Conservation (phyloP, 805 yeast species). For the Saccharomycopsis guyanensis region DNA sequence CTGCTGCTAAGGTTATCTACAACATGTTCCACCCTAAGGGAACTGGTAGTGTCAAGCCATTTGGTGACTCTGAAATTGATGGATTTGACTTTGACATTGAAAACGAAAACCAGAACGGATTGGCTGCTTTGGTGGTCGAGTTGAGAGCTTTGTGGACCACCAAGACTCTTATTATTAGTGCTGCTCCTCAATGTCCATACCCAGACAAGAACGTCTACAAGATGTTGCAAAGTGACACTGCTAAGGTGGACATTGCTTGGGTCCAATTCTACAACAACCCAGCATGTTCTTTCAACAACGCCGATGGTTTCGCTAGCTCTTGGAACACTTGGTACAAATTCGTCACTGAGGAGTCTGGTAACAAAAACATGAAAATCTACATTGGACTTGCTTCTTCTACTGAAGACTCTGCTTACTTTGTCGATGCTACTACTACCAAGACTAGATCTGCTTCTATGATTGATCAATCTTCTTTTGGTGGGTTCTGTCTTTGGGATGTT, state of each 20-base stretch:
- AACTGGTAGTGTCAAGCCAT: constrained; percentile 11
- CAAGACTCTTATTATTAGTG: constrained; percentile 49
- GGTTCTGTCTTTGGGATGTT: constrained; percentile 20
- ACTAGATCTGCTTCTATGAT: background rate
- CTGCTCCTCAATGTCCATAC: constrained; percentile 62
- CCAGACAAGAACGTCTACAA: constrained; percentile 45
- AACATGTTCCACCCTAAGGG: constrained; percentile 44
- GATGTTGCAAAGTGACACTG: constrained; percentile 26
- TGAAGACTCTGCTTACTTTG: constrained; percentile 49
- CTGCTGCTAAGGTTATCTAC: constrained; percentile 53
- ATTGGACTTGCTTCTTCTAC: constrained; percentile 55
- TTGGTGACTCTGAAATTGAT: constrained; percentile 17
- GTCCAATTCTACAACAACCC: constrained; percentile 59
- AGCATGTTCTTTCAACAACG: constrained; percentile 17
- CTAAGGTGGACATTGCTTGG: constrained; percentile 47
- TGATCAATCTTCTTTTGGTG: constrained; percentile 13
- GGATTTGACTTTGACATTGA: constrained; percentile 20
- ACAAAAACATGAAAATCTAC: constrained; percentile 44
- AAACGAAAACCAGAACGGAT: constrained; percentile 40
- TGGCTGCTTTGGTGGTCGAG: constrained; percentile 37
- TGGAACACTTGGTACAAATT: constrained; percentile 39
- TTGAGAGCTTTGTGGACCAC: constrained; percentile 27
- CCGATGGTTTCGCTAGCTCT: constrained; percentile 37
- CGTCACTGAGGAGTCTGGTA: constrained; percentile 34
- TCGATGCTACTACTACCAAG: constrained; percentile 26